Percentiles rank a stretch among this genome's conserved stretches.
Evolutionary conservation across 1,284 basidiomycete species (phyloP).

Genomic region (Leccinum cinnamomeum): DNA sequence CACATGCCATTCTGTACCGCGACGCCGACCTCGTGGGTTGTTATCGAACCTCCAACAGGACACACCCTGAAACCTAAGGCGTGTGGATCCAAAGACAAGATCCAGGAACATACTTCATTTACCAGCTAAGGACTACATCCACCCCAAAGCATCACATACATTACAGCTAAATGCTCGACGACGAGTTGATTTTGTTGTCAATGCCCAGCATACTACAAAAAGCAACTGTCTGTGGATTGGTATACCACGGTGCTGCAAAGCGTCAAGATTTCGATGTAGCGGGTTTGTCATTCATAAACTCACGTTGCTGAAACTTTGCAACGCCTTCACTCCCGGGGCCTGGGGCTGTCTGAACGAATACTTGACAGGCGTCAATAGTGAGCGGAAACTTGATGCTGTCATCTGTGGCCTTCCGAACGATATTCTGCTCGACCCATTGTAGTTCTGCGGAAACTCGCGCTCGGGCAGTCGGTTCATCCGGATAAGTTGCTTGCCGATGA

Average conservation of each 20-base stretch:
- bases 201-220: slow-evolving; percentile 82
- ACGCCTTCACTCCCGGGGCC: slow-evolving; percentile 47
- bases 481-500: slow-evolving; percentile 54
- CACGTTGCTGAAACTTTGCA: slow-evolving; percentile 49
- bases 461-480: slow-evolving; percentile 56
- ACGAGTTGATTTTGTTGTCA: slow-evolving; percentile 74
- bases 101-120: background rate
- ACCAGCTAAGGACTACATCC: background rate
- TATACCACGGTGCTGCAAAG: slow-evolving; percentile 41
- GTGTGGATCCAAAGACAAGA: background rate
- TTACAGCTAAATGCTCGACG: slow-evolving; percentile 5
- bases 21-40: slow-evolving; percentile 7
- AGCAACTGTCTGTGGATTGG: slow-evolving; percentile 89
- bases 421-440: slow-evolving; percentile 63
- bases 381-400: slow-evolving; percentile 23
- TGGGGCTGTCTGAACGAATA: slow-evolving; percentile 75
- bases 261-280: background rate
- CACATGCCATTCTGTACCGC: slow-evolving; percentile 36
- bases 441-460: slow-evolving; percentile 61
- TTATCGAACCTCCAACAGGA: background rate
- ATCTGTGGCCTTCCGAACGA: slow-evolving; percentile 39
- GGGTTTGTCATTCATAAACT: slow-evolving; percentile 26
- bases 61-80: background rate
- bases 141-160: background rate
- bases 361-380: slow-evolving; percentile 56